Conservation (phyloP, 75 land plant species). For the Picea sitchensis region DNA sequence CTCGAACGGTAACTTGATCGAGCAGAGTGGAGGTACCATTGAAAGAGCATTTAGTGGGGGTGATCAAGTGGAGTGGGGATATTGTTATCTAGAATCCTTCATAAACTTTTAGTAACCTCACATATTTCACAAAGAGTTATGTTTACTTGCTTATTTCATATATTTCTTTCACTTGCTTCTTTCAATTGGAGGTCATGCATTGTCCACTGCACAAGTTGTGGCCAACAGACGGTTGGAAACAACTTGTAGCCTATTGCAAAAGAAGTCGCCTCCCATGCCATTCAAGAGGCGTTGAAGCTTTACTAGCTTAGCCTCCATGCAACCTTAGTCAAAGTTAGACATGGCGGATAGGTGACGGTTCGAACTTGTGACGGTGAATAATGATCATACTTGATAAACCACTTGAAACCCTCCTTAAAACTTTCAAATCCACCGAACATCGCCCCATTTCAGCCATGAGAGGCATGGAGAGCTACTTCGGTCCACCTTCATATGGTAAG, state of each 20-base stretch:
- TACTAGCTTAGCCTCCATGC: conserved; percentile 26
- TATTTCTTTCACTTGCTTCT: too few species aligned
- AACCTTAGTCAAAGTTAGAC: conserved; percentile 3
- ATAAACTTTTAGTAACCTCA: too few species aligned
- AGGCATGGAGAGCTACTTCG: background rate
- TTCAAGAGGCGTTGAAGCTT: conserved; percentile 33
- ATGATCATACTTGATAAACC: background rate
- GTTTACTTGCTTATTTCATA: too few species aligned
- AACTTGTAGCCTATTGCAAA: conserved; percentile 44
- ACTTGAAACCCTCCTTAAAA: background rate
- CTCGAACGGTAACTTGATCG: too few species aligned
- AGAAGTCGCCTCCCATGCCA: conserved; percentile 27
- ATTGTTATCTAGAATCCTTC: too few species aligned
- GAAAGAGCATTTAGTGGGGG: too few species aligned
- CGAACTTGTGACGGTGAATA: too few species aligned
- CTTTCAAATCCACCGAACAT: background rate
- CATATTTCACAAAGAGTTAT: too few species aligned
- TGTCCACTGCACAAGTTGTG: conserved; percentile 51
- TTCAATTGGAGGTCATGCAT: too few species aligned
- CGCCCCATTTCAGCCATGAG: background rate
- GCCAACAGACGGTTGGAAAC: conserved; percentile 20
- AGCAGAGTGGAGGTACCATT: too few species aligned
- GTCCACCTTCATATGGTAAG: background rate
- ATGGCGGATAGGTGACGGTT: background rate
- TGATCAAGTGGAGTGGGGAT: too few species aligned